A percentile compares a stretch with the other conserved stretches of the same genome.
Evolutionary conservation across 331 rosid genomes (phyloP).

Genomic region (Acacia concinna): DNA sequence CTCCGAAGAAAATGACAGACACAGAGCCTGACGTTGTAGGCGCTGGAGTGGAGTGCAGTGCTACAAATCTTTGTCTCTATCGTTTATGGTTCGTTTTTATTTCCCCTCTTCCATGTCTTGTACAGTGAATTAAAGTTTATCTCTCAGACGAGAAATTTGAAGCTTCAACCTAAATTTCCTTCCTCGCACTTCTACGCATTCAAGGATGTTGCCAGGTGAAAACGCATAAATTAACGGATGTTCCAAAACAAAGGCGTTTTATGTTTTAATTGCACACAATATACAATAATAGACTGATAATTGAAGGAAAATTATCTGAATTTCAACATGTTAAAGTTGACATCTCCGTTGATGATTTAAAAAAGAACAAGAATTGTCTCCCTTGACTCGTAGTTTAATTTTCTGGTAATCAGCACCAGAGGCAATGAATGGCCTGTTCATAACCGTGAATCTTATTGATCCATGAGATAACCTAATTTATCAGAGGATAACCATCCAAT

Average conservation of each 20-base stretch:
- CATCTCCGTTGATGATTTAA: not conserved
- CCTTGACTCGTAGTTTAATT: not conserved
- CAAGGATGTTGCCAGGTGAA: not conserved
- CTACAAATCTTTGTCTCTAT: not conserved
- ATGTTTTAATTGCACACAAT: not conserved
- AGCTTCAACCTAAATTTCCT: not conserved
- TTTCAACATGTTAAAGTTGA: not conserved
- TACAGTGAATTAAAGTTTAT: not conserved
- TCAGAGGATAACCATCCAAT: not conserved
- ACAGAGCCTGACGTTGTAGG: not conserved
- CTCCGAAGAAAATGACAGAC: not conserved
- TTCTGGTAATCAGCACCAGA: not conserved
- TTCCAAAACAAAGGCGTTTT: not conserved
- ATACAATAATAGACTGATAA: not conserved
- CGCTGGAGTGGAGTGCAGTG: constrained; percentile 3
- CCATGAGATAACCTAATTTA: not conserved
- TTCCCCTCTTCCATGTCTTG: not conserved
- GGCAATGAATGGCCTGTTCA: not conserved
- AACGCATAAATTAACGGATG: not conserved
- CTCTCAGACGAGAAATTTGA: not conserved
- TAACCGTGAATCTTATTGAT: not conserved
- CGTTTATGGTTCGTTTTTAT: not conserved
- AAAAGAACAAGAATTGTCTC: not conserved
- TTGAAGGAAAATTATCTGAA: not conserved
- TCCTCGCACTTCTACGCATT: not conserved